Base-by-base conservation (phyloP, 768 basidiomycete genomes). In the Serendipita indica region DNA sequence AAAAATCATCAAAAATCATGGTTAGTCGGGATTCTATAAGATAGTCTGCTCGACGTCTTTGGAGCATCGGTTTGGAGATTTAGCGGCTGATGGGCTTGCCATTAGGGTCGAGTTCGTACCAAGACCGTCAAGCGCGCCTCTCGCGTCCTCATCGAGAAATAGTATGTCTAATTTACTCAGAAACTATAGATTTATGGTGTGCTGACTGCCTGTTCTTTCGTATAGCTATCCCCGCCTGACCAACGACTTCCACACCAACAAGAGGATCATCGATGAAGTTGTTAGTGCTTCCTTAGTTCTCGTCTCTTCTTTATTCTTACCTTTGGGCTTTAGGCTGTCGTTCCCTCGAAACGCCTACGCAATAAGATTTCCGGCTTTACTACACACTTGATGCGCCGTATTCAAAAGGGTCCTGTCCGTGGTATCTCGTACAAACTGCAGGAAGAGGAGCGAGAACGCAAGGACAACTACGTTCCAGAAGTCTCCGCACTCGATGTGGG, bases 331-430 rank as follows among this genome's bases (percentile, higher is more conserved):
- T 57, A 90, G 89, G 89, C 90, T 60, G 76, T 87, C 64, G 93
- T 99, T 65, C 94, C 94, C 61, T 97, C 96, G 59, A 98, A 99
- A 77, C 90, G 94, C 66, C 83, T 99, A 67, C 84, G 96, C 71
- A 99, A 99, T 88, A 99, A 99, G 81, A 87, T 99, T 69, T 85
- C 94, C 10, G 96, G 96, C 46, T 99, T 98, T 83, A 99, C 96
- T 61, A 99, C 96, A 67, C 96, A 99, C 72, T 78, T 99, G 72
- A 99, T 99, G 96, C 97, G 92, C 81, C 92, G 96, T 69, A 99
- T 99, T 68, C 91, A 96, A 74, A 83, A 83, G 61, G 96, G 96
- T 2, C 96, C 96, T 67, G 96, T 99, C 63, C 90, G 92, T 64
- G 96, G 96, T 67, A 99, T 99, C 72, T 98, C 96, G 59, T 99